Evolutionary conservation across 1,139 yeast species (phyloP).

Genomic region (Sporopachydermia cereana): DNA sequence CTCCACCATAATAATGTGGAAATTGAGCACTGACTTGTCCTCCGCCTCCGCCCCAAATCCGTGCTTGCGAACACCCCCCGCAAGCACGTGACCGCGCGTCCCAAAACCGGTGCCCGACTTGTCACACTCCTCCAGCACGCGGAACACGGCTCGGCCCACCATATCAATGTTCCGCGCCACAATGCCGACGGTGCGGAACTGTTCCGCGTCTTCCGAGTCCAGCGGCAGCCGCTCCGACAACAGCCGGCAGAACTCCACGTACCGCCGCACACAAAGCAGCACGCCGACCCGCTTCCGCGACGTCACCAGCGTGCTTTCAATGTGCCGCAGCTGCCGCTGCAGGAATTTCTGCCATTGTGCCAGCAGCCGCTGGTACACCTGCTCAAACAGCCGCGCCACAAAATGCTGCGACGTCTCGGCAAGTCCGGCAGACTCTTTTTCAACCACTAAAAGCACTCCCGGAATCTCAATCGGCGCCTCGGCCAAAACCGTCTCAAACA

Average conservation of each 20-base stretch:
- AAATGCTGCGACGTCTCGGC: constrained; percentile 58
- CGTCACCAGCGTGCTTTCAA: constrained; percentile 41
- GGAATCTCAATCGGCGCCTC: constrained; percentile 31
- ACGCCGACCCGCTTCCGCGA: constrained; percentile 31
- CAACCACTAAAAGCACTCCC: constrained; percentile 30
- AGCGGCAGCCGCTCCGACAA: constrained; percentile 19
- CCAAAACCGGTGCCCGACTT: not conserved
- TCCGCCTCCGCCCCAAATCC: constrained; percentile 34
- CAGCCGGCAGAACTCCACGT: constrained; percentile 32
- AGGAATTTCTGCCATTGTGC: constrained; percentile 50
- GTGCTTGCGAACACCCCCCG: constrained; percentile 22
- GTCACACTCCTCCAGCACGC: constrained; percentile 2
- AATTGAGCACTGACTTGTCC: constrained; percentile 41
- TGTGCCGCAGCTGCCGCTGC: constrained; percentile 38
- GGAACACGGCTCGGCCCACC: constrained; percentile 2
- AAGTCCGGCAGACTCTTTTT: constrained; percentile 25
- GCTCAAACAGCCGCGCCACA: constrained; percentile 39
- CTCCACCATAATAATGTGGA: constrained; percentile 50
- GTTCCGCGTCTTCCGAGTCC: not conserved
- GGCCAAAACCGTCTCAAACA: constrained; percentile 24
- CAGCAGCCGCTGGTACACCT: constrained; percentile 39
- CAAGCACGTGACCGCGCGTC: constrained; percentile 30
- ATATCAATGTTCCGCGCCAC: constrained; percentile 1
- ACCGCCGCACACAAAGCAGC: constrained; percentile 31
- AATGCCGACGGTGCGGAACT: not conserved